Evolutionary conservation across 208 protist species (phyloP).

Genomic region (Crithidia mellificae): DNA sequence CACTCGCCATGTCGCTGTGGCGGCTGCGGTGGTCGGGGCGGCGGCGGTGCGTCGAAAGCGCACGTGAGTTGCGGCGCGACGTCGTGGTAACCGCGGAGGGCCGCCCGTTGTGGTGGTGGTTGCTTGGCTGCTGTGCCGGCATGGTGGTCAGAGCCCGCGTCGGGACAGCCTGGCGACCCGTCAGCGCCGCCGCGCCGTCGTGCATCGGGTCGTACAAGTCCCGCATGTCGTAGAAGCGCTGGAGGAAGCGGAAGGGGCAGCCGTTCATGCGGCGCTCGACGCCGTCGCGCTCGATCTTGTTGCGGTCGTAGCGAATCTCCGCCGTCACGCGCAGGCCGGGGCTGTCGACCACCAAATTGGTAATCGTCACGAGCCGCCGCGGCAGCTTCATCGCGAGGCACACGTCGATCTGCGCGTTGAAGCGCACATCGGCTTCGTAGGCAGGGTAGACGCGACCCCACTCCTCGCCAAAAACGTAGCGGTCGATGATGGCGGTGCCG

Average conservation of each 20-base stretch:
- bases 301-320: constrained; percentile 63
- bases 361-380: constrained; percentile 67
- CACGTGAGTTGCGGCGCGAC: constrained; percentile 13
- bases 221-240: constrained; percentile 77
- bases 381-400: constrained; percentile 73
- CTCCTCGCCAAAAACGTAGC: constrained; percentile 80
- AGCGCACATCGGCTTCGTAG: constrained; percentile 63
- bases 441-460: constrained; percentile 67
- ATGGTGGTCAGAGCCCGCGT: constrained; percentile 1
- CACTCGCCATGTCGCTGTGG: constrained; percentile 25
- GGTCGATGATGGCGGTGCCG: constrained; percentile 57
- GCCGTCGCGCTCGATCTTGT: constrained; percentile 48
- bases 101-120: not conserved
- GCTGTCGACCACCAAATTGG: constrained; percentile 55
- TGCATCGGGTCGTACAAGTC: constrained; percentile 46
- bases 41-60: constrained; percentile 11
- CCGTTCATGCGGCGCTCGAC: constrained; percentile 68
- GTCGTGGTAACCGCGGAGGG: not conserved
- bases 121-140: no score
- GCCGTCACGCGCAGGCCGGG: constrained; percentile 78
- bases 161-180: not conserved
- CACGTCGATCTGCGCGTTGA: constrained; percentile 78
- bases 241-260: constrained; percentile 74
- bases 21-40: constrained; percentile 15
- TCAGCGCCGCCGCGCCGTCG: constrained; percentile 23